Evolutionary conservation across 2,329 filamentous ascomycete genomes (phyloP), one percentile per base, ranked within the genome.

Genomic region (Thelonectria olida): DNA sequence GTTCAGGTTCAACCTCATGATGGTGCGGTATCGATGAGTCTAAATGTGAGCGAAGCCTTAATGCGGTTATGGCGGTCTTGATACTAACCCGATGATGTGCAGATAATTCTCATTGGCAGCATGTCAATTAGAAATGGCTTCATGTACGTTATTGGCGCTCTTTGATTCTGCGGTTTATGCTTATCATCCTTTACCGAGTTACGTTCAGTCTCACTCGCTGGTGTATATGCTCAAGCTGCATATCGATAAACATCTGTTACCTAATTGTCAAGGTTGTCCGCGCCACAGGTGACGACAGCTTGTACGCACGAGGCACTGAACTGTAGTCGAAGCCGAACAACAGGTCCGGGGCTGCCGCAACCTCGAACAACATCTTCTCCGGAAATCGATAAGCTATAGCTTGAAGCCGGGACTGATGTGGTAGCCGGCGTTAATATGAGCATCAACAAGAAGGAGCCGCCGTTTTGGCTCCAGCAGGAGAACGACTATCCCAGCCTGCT

Each of bases 11-110:
- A 61, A 61, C 27, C 41, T 61, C 2, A 15, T 36, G 19, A 61
- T 61, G 58, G 58, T 61, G 58, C 58, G 9, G 7, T 61, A 7
- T 61, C 63, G 88, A 81, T 1, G 80, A 96, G 2, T 85, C 84
- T 23, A 73, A 68, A 6, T 91, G 92, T 25, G 89, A 90, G 2
- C 15, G 13, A 22, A 47, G 8, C 7, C 22, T n/a, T n/a, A 5
- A 28, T 9, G 9, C 19, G 9, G 8, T 3, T 8, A n/a, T 2
- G 12, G 34, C 20, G 10, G 2, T 15, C 10, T 5, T 15, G 6
- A 17, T 15, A 13, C 12, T 19, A 3, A 10, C 48, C 10, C 52
- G 17, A 17, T 7, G 7, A 6, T 39, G 19, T 25, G 10, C 13
- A 66, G 64, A 28, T 71, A 4, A 63, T 71, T 10, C 68, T 71